Base-by-base conservation (phyloP, 208 protist species). In the Polymyxa betae region DNA sequence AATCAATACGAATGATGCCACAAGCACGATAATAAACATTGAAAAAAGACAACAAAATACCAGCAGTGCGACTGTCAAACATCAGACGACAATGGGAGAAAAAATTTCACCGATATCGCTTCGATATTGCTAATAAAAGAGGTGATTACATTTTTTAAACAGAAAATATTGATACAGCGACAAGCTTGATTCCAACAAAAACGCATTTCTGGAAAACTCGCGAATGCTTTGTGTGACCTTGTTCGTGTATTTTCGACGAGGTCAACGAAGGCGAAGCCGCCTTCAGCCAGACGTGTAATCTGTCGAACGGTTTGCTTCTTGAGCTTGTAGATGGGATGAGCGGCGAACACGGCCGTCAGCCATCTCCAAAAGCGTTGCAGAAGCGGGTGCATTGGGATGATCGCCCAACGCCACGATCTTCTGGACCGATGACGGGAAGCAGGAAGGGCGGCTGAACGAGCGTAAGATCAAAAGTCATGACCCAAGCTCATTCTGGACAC, bases 221-320 rank as follows among this genome's bases (percentile, higher is more conserved):
- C n/a, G n/a, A n/a, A n/a, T n/a, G n/a, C n/a, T n/a, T n/a, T n/a
- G n/a, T n/a, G n/a, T n/a, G n/a, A n/a, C n/a, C n/a, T n/a, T 5
- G 49, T 60, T 24, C 24, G 49, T 29, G 12, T 29, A 24, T 60
- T 60, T 24, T 60, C 49, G 24, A 82, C 72, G 72, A 82, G 72
- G 72, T 82, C 72, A n/a, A 82, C 40, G 40, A 82, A 82, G 16
- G 72, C 72, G 72, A 82, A 82, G 16, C 72, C 72, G 5, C 72
- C 72, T 43, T 82, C 72, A 43, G 72, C 72, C 5, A 82, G 5
- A 5, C 16, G n/a, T 20, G 5, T 82, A n/a, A 82, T 82, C 16
- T 38, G n/a, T 82, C 35, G 5, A 16, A 82, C 72, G 35, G 35
- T 82, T 12, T 43, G 72, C n/a, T n/a, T 35, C 35, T 82, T 5